Conservation (phyloP, 1,284 basidiomycete genomes). For the Phaffia rhodozyma region DNA sequence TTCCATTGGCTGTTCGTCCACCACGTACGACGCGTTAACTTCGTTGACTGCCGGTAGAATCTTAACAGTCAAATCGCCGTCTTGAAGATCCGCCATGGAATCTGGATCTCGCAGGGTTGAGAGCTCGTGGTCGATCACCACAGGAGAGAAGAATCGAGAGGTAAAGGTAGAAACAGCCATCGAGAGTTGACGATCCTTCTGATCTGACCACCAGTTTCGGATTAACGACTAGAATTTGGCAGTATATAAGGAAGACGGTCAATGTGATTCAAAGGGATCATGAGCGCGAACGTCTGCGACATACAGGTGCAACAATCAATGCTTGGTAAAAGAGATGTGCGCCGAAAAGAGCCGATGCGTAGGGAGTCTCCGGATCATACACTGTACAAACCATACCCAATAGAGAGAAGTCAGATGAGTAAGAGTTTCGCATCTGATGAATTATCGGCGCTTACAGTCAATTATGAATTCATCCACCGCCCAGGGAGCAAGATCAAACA, state of each 20-base stretch:
- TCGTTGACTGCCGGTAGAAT: slow-evolving; percentile 56
- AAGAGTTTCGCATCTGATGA: neutral
- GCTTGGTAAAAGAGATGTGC: slow-evolving; percentile 82
- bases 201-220: slow-evolving; percentile 70
- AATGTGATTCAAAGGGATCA: neutral
- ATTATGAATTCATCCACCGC: slow-evolving; percentile 73
- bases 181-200: slow-evolving; percentile 79
- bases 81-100: slow-evolving; percentile 52
- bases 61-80: slow-evolving; percentile 72
- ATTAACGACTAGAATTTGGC: slow-evolving; percentile 45
- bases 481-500: slow-evolving; percentile 69
- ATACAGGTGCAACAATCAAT: slow-evolving; percentile 56
- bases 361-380: slow-evolving; percentile 46
- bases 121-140: slow-evolving; percentile 74
- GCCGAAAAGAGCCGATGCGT: slow-evolving; percentile 58
- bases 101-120: slow-evolving; percentile 57
- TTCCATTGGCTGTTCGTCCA: slow-evolving; percentile 92
- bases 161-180: slow-evolving; percentile 66
- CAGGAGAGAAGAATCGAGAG: slow-evolving; percentile 69
- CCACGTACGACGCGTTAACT: slow-evolving; percentile 55
- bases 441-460: slow-evolving; percentile 46
- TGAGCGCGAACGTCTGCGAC: neutral
- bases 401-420: neutral
- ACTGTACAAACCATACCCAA: slow-evolving; percentile 30
- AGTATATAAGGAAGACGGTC: neutral